phyloP scores from a whole-genome alignment of 306 rosid genomes.

The Morella rubra region DNA sequence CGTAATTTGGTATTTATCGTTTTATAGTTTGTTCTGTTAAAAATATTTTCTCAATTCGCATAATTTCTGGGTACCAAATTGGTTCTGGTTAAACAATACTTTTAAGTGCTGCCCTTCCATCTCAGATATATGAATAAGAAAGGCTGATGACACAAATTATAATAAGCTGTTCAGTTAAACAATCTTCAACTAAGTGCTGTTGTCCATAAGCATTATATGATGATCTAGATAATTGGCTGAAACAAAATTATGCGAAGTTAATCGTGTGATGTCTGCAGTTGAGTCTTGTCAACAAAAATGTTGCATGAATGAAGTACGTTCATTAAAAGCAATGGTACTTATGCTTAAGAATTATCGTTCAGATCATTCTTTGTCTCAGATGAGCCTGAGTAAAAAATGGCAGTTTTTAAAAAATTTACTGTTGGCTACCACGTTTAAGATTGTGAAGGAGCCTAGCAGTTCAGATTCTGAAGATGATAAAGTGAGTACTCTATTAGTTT shows the following conservation, averaged over 20 bases:
- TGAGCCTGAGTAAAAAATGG: background rate
- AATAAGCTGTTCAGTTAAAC: background rate
- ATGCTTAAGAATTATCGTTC: background rate
- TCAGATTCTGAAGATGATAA: conserved; percentile 43
- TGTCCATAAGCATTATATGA: no score
- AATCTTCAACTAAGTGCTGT: no score
- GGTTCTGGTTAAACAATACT: no score
- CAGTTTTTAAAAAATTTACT: conserved; percentile 23
- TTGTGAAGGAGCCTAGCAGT: conserved; percentile 11
- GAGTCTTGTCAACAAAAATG: no score
- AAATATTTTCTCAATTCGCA: background rate
- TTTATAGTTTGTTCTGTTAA: no score
- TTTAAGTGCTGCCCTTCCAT: background rate
- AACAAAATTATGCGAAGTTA: no score
- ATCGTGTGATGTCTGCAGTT: no score
- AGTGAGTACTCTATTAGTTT: conserved; percentile 29
- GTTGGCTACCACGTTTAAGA: conserved; percentile 22
- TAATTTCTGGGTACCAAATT: background rate
- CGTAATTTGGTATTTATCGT: background rate
- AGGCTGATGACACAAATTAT: no score
- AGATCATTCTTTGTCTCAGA: background rate
- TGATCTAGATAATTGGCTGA: no score
- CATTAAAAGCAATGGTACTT: no score
- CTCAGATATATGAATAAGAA: background rate
- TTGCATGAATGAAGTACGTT: background rate